Percentiles rank a stretch among this genome's conserved stretches.
These are phyloP conservation scores for Gigaspora rosea DNA, from an alignment of 192 early-diverging fungal genomes.

Conservation along the genomic window DNA sequence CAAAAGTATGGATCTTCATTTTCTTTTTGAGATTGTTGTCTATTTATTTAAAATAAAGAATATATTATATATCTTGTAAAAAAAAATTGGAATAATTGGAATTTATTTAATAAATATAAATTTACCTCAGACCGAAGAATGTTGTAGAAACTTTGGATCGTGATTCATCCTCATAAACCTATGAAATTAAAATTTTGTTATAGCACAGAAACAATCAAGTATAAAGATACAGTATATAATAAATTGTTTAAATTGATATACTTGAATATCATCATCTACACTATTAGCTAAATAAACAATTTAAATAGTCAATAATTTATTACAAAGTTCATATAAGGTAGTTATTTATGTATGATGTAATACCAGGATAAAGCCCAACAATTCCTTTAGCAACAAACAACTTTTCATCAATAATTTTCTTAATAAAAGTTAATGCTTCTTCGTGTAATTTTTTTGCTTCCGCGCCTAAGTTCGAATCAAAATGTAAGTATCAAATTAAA, in stretches of 20 bases:
- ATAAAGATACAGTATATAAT: neutral
- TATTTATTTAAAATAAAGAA: neutral
- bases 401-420: slow-evolving; percentile 76
- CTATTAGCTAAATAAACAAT: slow-evolving; percentile 61
- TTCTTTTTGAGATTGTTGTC: slow-evolving; percentile 64
- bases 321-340: neutral
- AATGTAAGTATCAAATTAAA: neutral
- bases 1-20: slow-evolving; percentile 83
- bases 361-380: slow-evolving; percentile 79
- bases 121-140: slow-evolving; percentile 88
- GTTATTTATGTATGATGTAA: neutral
- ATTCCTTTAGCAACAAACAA: slow-evolving; percentile 74
- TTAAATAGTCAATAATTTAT: neutral
- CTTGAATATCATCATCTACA: slow-evolving; percentile 85
- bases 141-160: slow-evolving; percentile 65
- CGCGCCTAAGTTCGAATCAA: slow-evolving; percentile 31
- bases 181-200: neutral
- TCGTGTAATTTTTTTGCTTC: slow-evolving; percentile 90
- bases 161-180: slow-evolving; percentile 75
- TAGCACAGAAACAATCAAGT: neutral
- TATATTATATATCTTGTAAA: neutral
- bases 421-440: slow-evolving; percentile 82
- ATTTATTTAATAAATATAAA: neutral
- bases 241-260: slow-evolving; percentile 31
- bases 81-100: neutral